Evolutionary conservation across 2,329 filamentous ascomycete species (phyloP).

Genomic region (Calonectria naviculata): DNA sequence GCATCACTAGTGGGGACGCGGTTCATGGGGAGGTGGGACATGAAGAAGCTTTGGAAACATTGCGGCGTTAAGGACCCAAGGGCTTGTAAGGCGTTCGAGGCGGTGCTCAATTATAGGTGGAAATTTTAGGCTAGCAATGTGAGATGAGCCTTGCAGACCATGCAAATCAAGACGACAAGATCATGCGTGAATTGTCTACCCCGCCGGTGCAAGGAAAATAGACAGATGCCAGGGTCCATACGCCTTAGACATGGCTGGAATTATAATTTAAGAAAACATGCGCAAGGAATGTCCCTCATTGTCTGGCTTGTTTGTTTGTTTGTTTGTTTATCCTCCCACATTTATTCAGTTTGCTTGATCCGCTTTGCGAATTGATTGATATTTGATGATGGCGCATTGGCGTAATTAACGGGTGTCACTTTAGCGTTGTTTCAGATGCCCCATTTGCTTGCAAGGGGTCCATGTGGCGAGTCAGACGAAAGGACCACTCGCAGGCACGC

Average conservation of each 20-base stretch:
- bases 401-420: conserved; percentile 2
- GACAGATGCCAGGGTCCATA: neutral
- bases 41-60: neutral
- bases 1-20: conserved; percentile 14
- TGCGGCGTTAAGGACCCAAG: conserved; percentile 11
- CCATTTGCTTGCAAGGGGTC: conserved; percentile 15
- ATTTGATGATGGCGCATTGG: neutral
- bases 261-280: neutral
- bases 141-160: neutral
- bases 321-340: neutral
- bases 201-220: neutral
- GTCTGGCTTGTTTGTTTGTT: neutral
- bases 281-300: neutral
- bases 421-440: conserved; percentile 14
- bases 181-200: conserved; percentile 1
- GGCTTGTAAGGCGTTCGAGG: conserved; percentile 1
- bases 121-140: conserved; percentile 4
- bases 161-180: neutral
- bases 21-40: neutral
- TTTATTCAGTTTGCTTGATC: neutral
- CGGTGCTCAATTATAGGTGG: conserved; percentile 4
- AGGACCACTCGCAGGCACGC: conserved; percentile 1
- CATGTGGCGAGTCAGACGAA: conserved; percentile 15
- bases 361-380: neutral
- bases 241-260: neutral